Evolutionary conservation across 768 basidiomycete species (phyloP).

Genomic region (Leucosporidium creatinivorum): DNA sequence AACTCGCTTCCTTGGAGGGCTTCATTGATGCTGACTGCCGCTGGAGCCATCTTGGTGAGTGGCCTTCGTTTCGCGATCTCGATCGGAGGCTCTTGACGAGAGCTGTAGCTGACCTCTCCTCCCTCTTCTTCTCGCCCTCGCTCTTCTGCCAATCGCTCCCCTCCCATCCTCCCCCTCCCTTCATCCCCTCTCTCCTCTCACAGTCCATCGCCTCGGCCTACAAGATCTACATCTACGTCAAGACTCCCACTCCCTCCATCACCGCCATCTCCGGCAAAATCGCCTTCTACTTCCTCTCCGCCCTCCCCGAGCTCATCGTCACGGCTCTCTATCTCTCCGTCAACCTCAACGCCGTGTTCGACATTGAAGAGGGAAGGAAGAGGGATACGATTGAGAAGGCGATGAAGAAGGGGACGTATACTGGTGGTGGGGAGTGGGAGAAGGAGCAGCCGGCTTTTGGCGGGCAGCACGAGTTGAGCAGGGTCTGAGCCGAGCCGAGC

Average conservation of each 20-base stretch:
- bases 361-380: background rate
- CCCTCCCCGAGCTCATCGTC: constrained; percentile 1
- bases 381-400: constrained; percentile 4
- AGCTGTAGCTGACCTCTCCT: background rate
- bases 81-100: no score
- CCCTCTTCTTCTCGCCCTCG: background rate
- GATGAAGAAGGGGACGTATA: constrained; percentile 3
- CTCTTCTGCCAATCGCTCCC: background rate
- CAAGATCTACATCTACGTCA: background rate
- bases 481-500: no score
- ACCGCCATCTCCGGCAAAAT: background rate
- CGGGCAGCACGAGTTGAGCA: no score
- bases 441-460: no score
- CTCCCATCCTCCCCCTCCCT: background rate
- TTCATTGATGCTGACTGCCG: background rate
- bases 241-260: background rate
- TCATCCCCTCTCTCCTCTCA: background rate
- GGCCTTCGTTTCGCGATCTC: no score
- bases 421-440: background rate
- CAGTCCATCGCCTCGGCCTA: constrained; percentile 1
- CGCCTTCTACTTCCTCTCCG: constrained; percentile 6
- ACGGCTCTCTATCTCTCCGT: background rate
- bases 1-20: background rate
- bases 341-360: constrained; percentile 1
- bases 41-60: no score